Evolutionary conservation across 2,329 filamentous ascomycete genomes (phyloP).

Genomic region (Aaosphaeria arxii): DNA sequence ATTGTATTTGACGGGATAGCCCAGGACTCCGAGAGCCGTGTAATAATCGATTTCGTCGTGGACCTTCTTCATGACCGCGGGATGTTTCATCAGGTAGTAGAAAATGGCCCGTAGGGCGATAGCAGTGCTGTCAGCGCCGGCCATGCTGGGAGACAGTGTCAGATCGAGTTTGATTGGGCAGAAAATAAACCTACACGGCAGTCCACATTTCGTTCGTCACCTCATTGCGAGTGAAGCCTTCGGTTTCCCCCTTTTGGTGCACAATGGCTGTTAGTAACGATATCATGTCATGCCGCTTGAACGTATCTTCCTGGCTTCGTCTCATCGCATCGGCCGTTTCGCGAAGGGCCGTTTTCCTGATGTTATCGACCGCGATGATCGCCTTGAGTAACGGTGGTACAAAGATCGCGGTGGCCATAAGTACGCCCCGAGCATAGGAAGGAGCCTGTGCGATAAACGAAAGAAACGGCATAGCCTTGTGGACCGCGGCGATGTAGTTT

Average conservation of each 20-base stretch:
- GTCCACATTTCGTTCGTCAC: conserved; percentile 24
- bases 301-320: conserved; percentile 7
- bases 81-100: conserved; percentile 38
- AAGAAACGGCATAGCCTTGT: conserved; percentile 30
- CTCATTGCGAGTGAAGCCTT: conserved; percentile 29
- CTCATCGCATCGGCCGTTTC: conserved; percentile 16
- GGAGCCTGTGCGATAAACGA: conserved; percentile 26
- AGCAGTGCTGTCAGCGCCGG: conserved; percentile 36
- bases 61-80: conserved; percentile 14
- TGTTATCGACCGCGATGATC: conserved; percentile 23
- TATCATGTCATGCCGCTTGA: conserved; percentile 19
- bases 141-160: conserved; percentile 25
- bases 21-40: conserved; percentile 5
- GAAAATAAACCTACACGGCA: conserved; percentile 21
- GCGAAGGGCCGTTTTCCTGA: conserved; percentile 19
- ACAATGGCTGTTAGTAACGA: conserved; percentile 26
- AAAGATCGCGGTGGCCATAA: conserved; percentile 20
- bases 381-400: conserved; percentile 17
- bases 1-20: conserved; percentile 14
- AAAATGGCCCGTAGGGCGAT: conserved; percentile 30
- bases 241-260: conserved; percentile 21
- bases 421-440: conserved; percentile 25
- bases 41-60: conserved; percentile 14
- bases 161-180: conserved; percentile 19
- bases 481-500: conserved; percentile 36